phyloP scores from a whole-genome alignment of 2,329 filamentous ascomycete species.

The Epicoccum nigrum region DNA sequence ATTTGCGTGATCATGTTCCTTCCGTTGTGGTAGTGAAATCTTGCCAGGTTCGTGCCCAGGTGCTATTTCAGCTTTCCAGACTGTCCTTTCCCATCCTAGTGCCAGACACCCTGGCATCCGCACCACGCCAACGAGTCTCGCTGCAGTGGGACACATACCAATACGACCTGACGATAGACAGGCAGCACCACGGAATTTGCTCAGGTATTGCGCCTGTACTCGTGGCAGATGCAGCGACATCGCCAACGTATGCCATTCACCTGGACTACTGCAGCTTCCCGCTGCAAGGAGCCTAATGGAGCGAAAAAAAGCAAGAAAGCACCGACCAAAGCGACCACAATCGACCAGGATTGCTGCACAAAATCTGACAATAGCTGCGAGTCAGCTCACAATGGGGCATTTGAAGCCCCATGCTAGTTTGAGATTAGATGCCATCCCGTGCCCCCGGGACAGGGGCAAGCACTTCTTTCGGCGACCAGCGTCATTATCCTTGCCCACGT shows the following conservation, averaged over 20 bases:
- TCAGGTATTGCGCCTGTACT: neutral
- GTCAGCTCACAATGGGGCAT: conserved; percentile 15
- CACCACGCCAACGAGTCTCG: conserved; percentile 1
- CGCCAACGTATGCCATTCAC: neutral
- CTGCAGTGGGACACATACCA: neutral
- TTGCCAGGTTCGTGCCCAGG: neutral
- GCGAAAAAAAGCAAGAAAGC: neutral
- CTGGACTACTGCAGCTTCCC: neutral
- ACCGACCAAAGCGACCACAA: neutral
- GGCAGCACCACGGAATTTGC: neutral
- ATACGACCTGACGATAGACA: neutral
- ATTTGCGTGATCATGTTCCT: too few species aligned
- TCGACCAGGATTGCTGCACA: neutral
- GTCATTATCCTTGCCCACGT: conserved; percentile 24
- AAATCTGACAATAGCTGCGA: conserved; percentile 7
- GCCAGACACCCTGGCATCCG: neutral
- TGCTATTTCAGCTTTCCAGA: neutral
- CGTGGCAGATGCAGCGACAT: neutral
- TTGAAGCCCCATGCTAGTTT: conserved; percentile 19
- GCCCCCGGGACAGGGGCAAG: conserved; percentile 22
- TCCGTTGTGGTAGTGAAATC: neutral
- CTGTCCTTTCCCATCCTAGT: neutral
- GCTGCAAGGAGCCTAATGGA: neutral
- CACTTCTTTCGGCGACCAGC: conserved; percentile 22
- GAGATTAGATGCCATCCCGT: conserved; percentile 21